Percentiles rank a stretch among this genome's conserved stretches.
Conservation (phyloP, 768 basidiomycete species). For the Pisolithus tinctorius region DNA sequence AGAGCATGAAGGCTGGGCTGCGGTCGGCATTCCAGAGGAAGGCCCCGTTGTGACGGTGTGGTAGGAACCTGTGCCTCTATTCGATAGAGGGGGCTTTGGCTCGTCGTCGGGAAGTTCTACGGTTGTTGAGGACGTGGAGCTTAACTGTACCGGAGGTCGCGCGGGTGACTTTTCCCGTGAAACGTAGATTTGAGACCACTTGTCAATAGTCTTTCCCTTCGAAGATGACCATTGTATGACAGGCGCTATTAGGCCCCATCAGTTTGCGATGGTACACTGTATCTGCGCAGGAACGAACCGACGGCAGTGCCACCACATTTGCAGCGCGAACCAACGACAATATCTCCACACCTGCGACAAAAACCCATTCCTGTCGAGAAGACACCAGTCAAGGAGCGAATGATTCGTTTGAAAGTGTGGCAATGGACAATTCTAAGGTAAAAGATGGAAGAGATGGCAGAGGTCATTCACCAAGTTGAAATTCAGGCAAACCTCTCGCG, state of each 20-base stretch:
- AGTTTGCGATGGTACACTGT: constrained; percentile 9
- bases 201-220: constrained; percentile 46
- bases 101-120: constrained; percentile 3
- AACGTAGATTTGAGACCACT: constrained; percentile 78
- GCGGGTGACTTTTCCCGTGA: constrained; percentile 46
- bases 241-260: constrained; percentile 42
- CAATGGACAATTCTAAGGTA: too few species aligned
- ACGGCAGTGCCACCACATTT: constrained; percentile 76
- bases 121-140: constrained; percentile 7
- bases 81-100: too few species aligned
- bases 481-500: not conserved
- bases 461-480: too few species aligned
- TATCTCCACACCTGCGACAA: constrained; percentile 81
- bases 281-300: constrained; percentile 43
- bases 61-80: too few species aligned
- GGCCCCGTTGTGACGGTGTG: too few species aligned
- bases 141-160: constrained; percentile 23
- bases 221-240: constrained; percentile 55
- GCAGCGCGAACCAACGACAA: constrained; percentile 64
- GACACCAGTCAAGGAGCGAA: not conserved
- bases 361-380: constrained; percentile 54
- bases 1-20: too few species aligned
- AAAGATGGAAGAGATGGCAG: too few species aligned
- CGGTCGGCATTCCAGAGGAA: too few species aligned
- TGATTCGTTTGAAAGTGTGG: not conserved